phyloP scores from a whole-genome alignment of 495 filamentous ascomycete species.

The Podospora conica region DNA sequence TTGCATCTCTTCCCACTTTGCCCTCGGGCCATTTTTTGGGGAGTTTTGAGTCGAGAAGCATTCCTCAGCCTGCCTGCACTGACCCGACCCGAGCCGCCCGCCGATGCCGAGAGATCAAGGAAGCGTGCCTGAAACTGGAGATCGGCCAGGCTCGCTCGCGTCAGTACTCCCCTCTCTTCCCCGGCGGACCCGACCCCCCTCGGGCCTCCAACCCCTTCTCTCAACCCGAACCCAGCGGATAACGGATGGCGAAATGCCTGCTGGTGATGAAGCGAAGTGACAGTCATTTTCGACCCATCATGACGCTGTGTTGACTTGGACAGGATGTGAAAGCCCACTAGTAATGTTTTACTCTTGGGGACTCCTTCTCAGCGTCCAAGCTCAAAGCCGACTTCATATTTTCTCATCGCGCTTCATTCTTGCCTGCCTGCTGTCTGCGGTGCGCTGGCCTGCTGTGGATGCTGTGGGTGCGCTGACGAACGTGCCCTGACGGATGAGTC shows the following conservation, averaged over 20 bases:
- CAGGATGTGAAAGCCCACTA: too few species aligned
- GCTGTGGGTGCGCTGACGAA: neutral
- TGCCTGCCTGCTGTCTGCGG: neutral
- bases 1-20: neutral
- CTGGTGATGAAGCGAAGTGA: too few species aligned
- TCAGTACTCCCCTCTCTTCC: neutral
- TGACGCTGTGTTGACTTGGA: too few species aligned
- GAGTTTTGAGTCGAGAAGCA: too few species aligned
- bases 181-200: neutral
- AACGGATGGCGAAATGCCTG: neutral
- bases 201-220: neutral
- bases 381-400: too few species aligned
- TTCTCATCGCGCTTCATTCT: too few species aligned
- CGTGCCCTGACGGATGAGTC: too few species aligned
- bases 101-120: neutral
- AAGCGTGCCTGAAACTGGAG: constrained; percentile 9
- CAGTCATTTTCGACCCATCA: too few species aligned
- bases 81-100: constrained; percentile 4
- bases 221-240: constrained; percentile 13
- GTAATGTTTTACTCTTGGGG: too few species aligned
- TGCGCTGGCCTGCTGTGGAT: neutral
- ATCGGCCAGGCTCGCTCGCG: constrained; percentile 7
- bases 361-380: too few species aligned
- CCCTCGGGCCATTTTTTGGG: too few species aligned
- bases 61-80: neutral